A percentile compares a stretch with the other conserved stretches of the same genome.
These are phyloP conservation scores for Colletotrichum abscissum DNA, from an alignment of 2,329 filamentous ascomycete genomes.

Conservation along the genomic window DNA sequence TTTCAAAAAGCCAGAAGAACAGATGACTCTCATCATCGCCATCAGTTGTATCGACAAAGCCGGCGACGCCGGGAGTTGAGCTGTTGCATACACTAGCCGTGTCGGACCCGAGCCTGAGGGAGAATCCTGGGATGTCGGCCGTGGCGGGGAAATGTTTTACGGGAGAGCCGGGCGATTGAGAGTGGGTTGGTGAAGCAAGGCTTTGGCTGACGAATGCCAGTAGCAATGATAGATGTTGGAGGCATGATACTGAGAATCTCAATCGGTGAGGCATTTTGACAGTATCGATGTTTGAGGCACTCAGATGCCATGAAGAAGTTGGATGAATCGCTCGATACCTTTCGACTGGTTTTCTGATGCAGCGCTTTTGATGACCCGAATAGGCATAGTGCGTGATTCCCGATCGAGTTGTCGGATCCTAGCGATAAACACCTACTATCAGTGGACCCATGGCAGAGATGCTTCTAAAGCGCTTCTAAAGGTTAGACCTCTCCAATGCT, in stretches of 20 bases:
- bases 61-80: neutral
- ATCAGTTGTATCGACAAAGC: neutral
- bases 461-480: too few relatives aligned
- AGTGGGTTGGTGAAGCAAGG: neutral
- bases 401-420: neutral
- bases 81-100: neutral
- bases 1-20: conserved; percentile 21
- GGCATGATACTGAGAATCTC: neutral
- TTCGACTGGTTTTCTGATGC: neutral
- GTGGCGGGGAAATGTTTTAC: neutral
- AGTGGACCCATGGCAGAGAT: too few relatives aligned
- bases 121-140: neutral
- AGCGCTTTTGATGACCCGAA: neutral
- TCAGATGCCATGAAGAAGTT: neutral
- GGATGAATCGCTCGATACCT: neutral
- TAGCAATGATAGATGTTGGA: neutral
- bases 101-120: neutral
- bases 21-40: conserved; percentile 2
- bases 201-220: neutral
- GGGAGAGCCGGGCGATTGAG: neutral
- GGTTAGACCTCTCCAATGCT: too few relatives aligned
- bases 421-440: neutral
- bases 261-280: neutral
- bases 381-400: neutral
- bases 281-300: neutral